Evolutionary conservation across 1,284 basidiomycete species (phyloP).

Genomic region (Cerioporus squamosus): DNA sequence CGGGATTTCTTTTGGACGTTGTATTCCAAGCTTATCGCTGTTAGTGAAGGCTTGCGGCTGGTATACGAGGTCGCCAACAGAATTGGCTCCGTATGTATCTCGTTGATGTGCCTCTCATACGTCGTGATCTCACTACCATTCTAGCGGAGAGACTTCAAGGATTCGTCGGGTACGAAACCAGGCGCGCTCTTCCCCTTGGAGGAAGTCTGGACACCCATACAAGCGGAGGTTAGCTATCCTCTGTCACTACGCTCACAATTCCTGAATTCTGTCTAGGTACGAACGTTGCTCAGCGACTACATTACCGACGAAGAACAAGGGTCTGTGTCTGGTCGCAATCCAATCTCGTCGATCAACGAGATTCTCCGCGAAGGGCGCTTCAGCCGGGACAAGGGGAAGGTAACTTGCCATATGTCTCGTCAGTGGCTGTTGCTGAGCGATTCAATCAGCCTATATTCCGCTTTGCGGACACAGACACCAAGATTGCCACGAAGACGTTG

Average conservation of each 20-base stretch:
- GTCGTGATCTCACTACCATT: background rate
- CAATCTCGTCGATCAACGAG: constrained; percentile 93
- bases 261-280: constrained; percentile 56
- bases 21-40: constrained; percentile 95
- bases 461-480: constrained; percentile 86
- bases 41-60: constrained; percentile 92
- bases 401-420: constrained; percentile 36
- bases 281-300: constrained; percentile 89
- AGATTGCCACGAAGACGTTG: constrained; percentile 70
- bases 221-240: constrained; percentile 72
- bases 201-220: constrained; percentile 93
- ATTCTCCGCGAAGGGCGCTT: constrained; percentile 86
- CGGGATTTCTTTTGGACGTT: constrained; percentile 97
- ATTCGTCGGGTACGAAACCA: constrained; percentile 76
- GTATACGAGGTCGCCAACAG: constrained; percentile 91
- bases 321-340: constrained; percentile 77
- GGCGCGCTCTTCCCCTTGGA: constrained; percentile 78
- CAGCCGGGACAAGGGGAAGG: constrained; percentile 80
- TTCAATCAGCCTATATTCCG: constrained; percentile 78
- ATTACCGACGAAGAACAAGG: constrained; percentile 88
- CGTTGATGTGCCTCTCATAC: no score
- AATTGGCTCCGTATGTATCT: constrained; percentile 79
- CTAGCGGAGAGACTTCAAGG: constrained; percentile 87
- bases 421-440: no score
- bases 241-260: constrained; percentile 1